These are phyloP conservation scores for Podospora comata DNA, from an alignment of 495 filamentous ascomycete species.

Conservation along the genomic window DNA sequence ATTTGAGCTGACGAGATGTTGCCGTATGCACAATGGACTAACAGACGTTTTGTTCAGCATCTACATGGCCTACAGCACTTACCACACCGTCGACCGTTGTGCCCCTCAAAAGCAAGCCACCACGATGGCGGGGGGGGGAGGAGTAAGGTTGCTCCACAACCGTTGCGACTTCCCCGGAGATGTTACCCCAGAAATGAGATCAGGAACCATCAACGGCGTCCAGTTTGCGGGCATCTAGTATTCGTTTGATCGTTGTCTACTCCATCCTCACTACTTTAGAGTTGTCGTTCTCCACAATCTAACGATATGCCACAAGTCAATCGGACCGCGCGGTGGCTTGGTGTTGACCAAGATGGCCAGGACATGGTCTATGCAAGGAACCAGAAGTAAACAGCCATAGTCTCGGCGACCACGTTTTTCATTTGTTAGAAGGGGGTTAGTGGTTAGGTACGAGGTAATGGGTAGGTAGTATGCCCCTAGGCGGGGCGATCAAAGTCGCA, in stretches of 20 bases:
- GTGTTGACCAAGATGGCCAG: background rate
- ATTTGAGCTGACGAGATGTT: too few relatives aligned
- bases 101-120: background rate
- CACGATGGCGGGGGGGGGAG: background rate
- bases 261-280: background rate
- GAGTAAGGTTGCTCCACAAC: background rate
- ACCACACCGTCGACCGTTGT: too few relatives aligned
- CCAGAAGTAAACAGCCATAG: background rate
- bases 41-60: too few relatives aligned
- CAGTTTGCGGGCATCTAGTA: too few relatives aligned
- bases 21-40: too few relatives aligned
- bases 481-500: too few relatives aligned
- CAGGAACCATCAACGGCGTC: background rate
- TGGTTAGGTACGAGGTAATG: too few relatives aligned
- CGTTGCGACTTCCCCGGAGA: constrained; percentile 8
- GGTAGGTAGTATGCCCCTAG: too few relatives aligned
- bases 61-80: too few relatives aligned
- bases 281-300: background rate
- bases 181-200: constrained; percentile 3
- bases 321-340: background rate
- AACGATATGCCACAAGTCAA: background rate
- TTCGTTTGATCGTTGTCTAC: too few relatives aligned
- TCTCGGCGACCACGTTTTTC: background rate
- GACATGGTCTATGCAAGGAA: background rate
- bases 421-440: too few relatives aligned